Evolutionary conservation across 179 eudicot species (phyloP).

Genomic region (Heliamphora pulchella): DNA sequence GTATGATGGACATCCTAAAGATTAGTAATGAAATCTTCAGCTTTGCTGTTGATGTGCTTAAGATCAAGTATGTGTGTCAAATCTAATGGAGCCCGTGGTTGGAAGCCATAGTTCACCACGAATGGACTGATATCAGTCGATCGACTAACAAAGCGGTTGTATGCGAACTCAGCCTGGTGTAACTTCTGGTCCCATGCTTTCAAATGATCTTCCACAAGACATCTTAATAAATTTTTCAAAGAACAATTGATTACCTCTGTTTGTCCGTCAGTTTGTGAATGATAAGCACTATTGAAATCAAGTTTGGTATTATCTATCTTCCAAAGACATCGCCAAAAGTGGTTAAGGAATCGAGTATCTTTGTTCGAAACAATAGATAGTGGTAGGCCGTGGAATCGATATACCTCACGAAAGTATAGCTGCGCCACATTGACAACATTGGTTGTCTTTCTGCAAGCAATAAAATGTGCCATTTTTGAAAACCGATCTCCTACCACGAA

Average conservation of each 20-base stretch:
- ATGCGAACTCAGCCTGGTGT: neutral
- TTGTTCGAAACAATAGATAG: neutral
- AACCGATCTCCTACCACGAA: conserved; percentile 18
- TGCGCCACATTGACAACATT: neutral
- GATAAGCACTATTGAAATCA: neutral
- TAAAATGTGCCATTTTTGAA: conserved; percentile 21
- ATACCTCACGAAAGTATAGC: neutral
- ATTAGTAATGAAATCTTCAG: too few relatives aligned
- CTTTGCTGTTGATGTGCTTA: too few relatives aligned
- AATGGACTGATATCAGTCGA: neutral
- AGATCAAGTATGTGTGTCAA: too few relatives aligned
- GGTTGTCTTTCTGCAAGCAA: conserved; percentile 7
- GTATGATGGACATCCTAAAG: too few relatives aligned
- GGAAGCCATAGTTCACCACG: too few relatives aligned
- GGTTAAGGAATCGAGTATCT: conserved; percentile 1
- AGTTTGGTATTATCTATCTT: neutral
- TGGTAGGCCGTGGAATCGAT: neutral
- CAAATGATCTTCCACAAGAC: neutral
- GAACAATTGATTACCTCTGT: neutral
- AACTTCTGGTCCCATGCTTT: neutral
- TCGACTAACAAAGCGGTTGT: neutral
- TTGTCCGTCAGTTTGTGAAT: neutral
- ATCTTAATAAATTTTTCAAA: neutral
- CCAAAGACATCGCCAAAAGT: neutral
- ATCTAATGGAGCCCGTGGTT: too few relatives aligned